These are phyloP conservation scores for Dysphania ambrosioides DNA, from an alignment of 148 eudicot genomes.

Conservation along the genomic window DNA sequence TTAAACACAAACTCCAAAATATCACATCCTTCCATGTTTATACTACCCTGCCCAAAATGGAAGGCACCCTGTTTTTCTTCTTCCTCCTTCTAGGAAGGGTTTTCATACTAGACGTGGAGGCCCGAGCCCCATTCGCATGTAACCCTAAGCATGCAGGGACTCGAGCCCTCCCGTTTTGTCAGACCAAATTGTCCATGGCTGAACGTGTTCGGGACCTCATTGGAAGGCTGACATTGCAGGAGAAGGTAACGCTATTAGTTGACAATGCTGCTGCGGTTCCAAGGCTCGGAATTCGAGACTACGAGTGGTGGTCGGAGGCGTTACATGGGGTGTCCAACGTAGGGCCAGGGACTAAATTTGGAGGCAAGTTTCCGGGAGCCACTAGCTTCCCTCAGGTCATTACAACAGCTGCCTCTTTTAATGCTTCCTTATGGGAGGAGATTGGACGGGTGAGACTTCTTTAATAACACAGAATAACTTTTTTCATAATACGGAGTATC, in stretches of 20 bases:
- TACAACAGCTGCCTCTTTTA: conserved; percentile 82
- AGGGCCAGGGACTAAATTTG: conserved; percentile 84
- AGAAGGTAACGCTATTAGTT: conserved; percentile 60
- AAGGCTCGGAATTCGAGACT: conserved; percentile 65
- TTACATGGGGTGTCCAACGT: conserved; percentile 89
- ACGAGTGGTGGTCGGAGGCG: conserved; percentile 99
- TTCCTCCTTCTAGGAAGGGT: conserved; percentile 13
- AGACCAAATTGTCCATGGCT: conserved; percentile 23
- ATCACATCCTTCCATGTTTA: background rate
- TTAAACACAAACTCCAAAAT: background rate
- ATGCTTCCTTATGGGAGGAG: conserved; percentile 73
- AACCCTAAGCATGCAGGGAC: conserved; percentile 41
- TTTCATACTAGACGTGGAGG: background rate
- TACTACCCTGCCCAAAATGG: conserved; percentile 6
- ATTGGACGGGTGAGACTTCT: conserved; percentile 76
- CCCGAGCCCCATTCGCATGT: conserved; percentile 64
- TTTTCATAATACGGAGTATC: too few relatives aligned
- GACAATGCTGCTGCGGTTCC: conserved; percentile 71
- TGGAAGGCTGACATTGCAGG: conserved; percentile 62
- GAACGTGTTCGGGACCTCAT: conserved; percentile 68
- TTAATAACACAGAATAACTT: background rate
- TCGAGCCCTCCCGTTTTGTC: conserved; percentile 47
- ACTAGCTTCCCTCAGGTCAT: conserved; percentile 97
- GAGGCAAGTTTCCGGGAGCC: conserved; percentile 73
- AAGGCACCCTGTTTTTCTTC: conserved; percentile 1